These are phyloP conservation scores for Cucurbita maxima DNA, from an alignment of 306 rosid genomes.

Conservation along the genomic window DNA sequence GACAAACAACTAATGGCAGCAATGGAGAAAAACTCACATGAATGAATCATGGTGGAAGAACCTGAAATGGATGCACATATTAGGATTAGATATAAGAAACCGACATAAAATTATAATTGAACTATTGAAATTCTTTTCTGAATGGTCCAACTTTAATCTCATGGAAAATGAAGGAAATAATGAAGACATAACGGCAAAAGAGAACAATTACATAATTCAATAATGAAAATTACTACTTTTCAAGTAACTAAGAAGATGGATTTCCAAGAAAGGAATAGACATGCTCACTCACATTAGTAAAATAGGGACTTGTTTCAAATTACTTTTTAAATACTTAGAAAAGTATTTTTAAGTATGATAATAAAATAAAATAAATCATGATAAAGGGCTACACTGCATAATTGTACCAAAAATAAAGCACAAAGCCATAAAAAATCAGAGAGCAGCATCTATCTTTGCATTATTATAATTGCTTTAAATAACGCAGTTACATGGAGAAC, in stretches of 20 bases:
- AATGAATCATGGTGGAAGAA: not conserved
- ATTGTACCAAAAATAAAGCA: not conserved
- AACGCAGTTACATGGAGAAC: not conserved
- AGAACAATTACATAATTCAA: not conserved
- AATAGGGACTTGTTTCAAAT: not conserved
- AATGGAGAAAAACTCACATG: not conserved
- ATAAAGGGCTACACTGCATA: not conserved
- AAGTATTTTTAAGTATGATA: not conserved
- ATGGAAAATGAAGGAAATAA: not conserved
- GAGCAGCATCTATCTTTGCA: not conserved
- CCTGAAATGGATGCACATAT: not conserved
- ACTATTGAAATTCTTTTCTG: not conserved
- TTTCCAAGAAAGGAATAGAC: not conserved
- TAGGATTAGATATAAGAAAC: not conserved
- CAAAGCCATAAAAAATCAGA: not conserved
- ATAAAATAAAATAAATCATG: not conserved
- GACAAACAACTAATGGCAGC: not conserved
- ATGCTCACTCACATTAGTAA: not conserved
- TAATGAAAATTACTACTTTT: not conserved
- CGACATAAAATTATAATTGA: not conserved
- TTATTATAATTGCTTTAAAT: not conserved
- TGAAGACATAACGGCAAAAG: not conserved
- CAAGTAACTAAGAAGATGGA: not conserved
- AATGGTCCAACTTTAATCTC: not conserved
- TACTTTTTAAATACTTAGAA: not conserved